These are phyloP conservation scores for Canariomyces notabilis DNA, from an alignment of 2,329 filamentous ascomycete species.

Conservation along the genomic window DNA sequence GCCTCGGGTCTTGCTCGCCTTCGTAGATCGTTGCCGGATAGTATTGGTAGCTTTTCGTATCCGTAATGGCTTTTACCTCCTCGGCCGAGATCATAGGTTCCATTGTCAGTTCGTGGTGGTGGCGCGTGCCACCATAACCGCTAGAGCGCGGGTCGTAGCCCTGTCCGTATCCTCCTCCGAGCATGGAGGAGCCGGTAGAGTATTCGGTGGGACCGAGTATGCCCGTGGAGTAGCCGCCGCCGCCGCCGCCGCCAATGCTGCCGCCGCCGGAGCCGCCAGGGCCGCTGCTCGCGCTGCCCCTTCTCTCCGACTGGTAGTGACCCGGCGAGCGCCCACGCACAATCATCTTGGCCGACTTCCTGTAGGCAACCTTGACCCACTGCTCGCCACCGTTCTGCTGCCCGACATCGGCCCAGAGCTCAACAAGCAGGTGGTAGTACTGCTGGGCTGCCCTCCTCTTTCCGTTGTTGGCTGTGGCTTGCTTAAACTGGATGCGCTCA, in stretches of 20 bases:
- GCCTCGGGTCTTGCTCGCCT: conserved; percentile 38
- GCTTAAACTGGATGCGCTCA: conserved; percentile 91
- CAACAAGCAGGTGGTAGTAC: conserved; percentile 86
- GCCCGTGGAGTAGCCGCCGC: conserved; percentile 29
- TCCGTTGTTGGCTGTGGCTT: conserved; percentile 88
- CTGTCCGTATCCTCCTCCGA: conserved; percentile 34
- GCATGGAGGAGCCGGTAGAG: conserved; percentile 34
- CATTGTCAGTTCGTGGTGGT: conserved; percentile 46
- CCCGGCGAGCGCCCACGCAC: conserved; percentile 80
- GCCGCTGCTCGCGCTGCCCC: conserved; percentile 65
- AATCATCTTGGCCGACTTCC: conserved; percentile 75
- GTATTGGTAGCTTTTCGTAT: conserved; percentile 50
- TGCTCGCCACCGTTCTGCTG: conserved; percentile 41
- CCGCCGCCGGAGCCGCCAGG: conserved; percentile 59
- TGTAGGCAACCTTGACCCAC: conserved; percentile 66
- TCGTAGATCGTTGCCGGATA: conserved; percentile 50
- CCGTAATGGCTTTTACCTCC: conserved; percentile 46
- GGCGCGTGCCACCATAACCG: conserved; percentile 39
- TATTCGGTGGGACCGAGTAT: conserved; percentile 31
- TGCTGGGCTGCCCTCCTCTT: conserved; percentile 87
- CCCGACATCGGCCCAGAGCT: conserved; percentile 69
- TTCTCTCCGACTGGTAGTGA: conserved; percentile 68
- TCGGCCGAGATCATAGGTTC: conserved; percentile 49
- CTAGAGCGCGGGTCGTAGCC: conserved; percentile 38
- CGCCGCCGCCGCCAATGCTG: conserved; percentile 43